phyloP scores from a whole-genome alignment of 345 rosid species.

The Aegle marmelos region DNA sequence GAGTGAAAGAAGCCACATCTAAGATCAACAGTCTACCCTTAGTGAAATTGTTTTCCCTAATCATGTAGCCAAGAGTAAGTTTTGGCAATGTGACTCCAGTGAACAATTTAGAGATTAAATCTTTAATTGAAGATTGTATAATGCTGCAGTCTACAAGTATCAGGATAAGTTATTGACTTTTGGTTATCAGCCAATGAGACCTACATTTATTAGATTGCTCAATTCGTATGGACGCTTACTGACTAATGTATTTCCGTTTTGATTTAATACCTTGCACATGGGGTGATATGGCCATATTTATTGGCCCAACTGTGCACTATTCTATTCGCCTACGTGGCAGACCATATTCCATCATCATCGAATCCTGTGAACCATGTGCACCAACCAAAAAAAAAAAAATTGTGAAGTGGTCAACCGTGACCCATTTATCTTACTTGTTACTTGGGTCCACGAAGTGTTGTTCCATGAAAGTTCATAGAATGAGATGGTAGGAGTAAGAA shows the following conservation, averaged over 20 bases:
- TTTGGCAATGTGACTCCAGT: neutral
- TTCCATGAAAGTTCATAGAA: neutral
- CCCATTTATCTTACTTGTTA: neutral
- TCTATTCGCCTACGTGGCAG: neutral
- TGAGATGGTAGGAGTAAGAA: neutral
- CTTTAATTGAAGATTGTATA: neutral
- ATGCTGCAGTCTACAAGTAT: neutral
- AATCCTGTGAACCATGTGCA: neutral
- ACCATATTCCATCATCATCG: neutral
- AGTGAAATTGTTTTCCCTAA: neutral
- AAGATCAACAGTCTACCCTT: neutral
- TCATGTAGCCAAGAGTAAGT: no score
- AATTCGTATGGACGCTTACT: neutral
- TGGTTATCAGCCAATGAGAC: neutral
- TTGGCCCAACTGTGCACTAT: neutral
- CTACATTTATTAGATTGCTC: neutral
- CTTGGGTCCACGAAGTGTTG: neutral
- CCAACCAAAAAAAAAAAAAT: no score
- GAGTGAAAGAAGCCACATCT: neutral
- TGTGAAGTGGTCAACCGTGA: neutral
- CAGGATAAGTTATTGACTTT: neutral
- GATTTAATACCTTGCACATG: constrained; percentile 3
- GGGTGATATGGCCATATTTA: neutral
- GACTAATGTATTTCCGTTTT: no score
- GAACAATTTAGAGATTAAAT: neutral